Percentiles rank a stretch among this genome's conserved stretches.
Conservation (phyloP, 257 asterid species). For the Solanum habrochaites region DNA sequence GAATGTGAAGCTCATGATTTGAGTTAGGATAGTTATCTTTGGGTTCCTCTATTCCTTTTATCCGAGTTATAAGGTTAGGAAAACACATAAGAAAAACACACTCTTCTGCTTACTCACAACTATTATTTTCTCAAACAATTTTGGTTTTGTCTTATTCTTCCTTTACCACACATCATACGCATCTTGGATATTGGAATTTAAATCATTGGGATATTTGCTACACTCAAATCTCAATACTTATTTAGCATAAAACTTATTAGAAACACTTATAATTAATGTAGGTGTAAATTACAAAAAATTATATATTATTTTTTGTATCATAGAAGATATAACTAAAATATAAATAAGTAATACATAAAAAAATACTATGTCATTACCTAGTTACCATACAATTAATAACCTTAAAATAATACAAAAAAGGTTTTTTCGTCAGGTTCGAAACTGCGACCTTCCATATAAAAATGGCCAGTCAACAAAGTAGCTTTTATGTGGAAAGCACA, state of each 20-base stretch:
- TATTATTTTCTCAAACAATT: background rate
- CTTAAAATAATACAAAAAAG: no score
- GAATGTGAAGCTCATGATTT: slow-evolving; percentile 26
- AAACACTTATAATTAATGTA: background rate
- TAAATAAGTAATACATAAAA: background rate
- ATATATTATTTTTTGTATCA: no score
- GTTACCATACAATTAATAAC: no score
- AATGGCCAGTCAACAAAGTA: background rate
- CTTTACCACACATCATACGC: background rate
- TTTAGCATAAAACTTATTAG: background rate
- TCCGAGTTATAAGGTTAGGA: background rate
- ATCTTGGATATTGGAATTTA: background rate
- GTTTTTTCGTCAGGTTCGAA: background rate
- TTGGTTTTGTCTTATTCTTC: background rate
- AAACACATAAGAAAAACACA: background rate
- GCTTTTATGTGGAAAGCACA: background rate
- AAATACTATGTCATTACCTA: background rate
- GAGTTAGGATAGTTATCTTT: background rate
- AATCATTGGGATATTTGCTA: background rate
- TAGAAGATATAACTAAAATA: no score
- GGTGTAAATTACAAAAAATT: background rate
- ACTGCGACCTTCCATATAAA: background rate
- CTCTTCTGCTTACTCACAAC: background rate
- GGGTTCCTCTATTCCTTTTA: background rate
- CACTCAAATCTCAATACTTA: no score